Base-by-base conservation (phyloP, 306 rosid species). In the Cucurbita argyrosperma region DNA sequence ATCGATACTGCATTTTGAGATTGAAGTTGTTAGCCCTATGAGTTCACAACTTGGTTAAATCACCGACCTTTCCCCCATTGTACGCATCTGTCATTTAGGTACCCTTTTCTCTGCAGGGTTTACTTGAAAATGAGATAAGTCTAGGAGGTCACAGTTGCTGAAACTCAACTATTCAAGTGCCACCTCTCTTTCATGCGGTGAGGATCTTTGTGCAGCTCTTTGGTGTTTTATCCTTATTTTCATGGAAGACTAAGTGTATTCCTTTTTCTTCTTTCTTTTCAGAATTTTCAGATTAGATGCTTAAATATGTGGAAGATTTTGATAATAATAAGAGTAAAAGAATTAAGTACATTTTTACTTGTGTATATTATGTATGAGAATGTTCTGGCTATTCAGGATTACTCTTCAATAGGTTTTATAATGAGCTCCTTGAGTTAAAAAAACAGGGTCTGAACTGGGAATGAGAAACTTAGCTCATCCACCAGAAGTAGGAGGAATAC, bases 1-100 rank as follows among this genome's bases (percentile, higher is more conserved):
- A 49, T 46, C 46, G 74, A 14, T 50, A 50, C 74, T 70, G 74
- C 59, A 70, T 49, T 51, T 70, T 51, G 74, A 50, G 15, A 51
- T 51, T 70, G 74, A 70, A 70, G 45, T 47, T 13, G 45, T 47
- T 13, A 49, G 60, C 51, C 21, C 26, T 70, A 8, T 70, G 21
- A 47, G 40, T 47, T 23, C 21, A 68, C 26, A 13, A 47, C 43
- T 66, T 45, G 59, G 60, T 70, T 49, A 38, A 37, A 68, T 7
- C 57, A 21, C 74, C 8, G 39, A 45, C 39, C 18, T 6, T 40
- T 12, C 5, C 16, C 5, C 6, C 9, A 65, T 23, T 46, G 10
- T 50, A 23, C 1, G 16, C 71, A 42, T 47, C 23, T 69, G 4
- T 26, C 30, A 21, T 65, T 65, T 10, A 47, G 40, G 19, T 23